phyloP scores from a whole-genome alignment of 225 moss, liverwort and hornwort species.

The Pseudisothecium myosuroides region DNA sequence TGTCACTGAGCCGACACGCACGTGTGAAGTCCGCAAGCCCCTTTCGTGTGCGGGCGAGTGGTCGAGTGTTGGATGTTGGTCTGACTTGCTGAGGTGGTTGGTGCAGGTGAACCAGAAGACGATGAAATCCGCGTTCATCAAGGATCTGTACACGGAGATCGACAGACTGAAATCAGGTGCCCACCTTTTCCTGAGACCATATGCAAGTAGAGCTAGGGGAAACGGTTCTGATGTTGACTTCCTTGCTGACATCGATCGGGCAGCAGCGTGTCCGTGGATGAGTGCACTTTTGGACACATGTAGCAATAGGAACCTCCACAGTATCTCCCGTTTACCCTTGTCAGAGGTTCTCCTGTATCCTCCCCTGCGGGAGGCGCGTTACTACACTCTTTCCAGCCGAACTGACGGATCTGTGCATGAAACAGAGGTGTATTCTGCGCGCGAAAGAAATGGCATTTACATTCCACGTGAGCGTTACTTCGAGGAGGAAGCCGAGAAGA shows the following conservation, averaged over 20 bases:
- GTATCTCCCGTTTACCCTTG: neutral
- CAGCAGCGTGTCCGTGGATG: neutral
- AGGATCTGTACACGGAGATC: conserved; percentile 88
- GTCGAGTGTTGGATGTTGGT: neutral
- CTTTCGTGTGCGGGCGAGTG: neutral
- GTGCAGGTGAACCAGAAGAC: conserved; percentile 87
- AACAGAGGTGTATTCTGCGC: conserved; percentile 85
- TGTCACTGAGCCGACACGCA: neutral
- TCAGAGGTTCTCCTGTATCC: neutral
- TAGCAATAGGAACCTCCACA: neutral
- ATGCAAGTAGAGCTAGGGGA: neutral
- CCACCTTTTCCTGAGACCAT: neutral
- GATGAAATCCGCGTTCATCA: conserved; percentile 94
- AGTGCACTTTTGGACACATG: too few relatives aligned
- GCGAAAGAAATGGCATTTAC: conserved; percentile 95
- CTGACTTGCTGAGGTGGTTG: neutral
- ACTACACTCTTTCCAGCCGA: neutral
- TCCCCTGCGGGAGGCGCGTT: fast-evolving
- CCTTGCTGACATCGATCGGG: neutral
- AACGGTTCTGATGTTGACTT: neutral
- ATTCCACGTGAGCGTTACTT: conserved; percentile 88
- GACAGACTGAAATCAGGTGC: conserved; percentile 82
- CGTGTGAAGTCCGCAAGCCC: neutral
- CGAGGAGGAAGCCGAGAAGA: conserved; percentile 96
- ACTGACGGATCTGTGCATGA: neutral